Base-by-base conservation (phyloP, 75 land plant species). In the Sequoiadendron giganteum region DNA sequence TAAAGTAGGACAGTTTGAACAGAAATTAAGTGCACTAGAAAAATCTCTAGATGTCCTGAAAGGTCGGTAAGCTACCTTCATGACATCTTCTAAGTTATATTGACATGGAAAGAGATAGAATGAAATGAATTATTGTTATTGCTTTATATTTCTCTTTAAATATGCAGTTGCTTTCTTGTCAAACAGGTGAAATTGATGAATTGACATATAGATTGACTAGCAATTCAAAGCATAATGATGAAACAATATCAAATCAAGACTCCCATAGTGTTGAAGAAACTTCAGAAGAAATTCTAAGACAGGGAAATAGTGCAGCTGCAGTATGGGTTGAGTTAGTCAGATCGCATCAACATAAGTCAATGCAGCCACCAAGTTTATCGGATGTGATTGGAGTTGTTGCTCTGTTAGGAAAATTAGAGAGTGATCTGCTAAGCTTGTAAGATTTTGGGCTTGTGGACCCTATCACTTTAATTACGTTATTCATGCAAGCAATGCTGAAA, bases 381-480 rank as follows among this genome's bases (percentile, higher is more conserved):
- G 96, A 97, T 90, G 92, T 98, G 43, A 18, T 98, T 40, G 99
- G 99, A 70, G 73, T 94, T 88, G 97, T 98, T 47, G 95, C 95
- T 65, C 52, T 88, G 40, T 92, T 98, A 85, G 99, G 95, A 15
- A 88, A 91, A 90, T 92, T 93, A 72, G 92, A 94, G 32, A 92
- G 92, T 93, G 95, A 92, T 45, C 89, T 88, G 39, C 89, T 97
- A 61, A 95, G 95, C 93, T 90, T 95, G 99, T 98, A 58, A 65
- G 85, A 58, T 77, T 25, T 11, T 15, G 55, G 49, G 13, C 15
- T 39, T 48, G 7, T 40, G 10, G 42, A 87, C 58, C 14, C 19
- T 61, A 30, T 86, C 6, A 4, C 0, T 30, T 9, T 72, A 2
- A 72, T 72, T 21, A 25, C 68, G 45, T 81, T 42, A 81, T 81